These are phyloP conservation scores for Kuraishia floccosa DNA, from an alignment of 805 yeast genomes.

Conservation along the genomic window DNA sequence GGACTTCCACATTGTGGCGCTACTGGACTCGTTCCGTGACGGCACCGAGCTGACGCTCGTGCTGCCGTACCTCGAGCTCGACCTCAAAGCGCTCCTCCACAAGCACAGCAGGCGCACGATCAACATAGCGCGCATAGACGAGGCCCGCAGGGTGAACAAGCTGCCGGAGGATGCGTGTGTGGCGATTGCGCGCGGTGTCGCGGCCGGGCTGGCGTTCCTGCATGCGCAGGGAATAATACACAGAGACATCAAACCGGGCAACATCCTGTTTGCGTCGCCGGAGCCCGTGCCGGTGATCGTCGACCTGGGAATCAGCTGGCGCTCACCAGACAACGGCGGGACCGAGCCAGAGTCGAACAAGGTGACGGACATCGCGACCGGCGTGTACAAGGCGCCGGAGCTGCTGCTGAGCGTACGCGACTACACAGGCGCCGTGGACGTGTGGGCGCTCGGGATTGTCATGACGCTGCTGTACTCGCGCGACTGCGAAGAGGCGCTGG, in stretches of 20 bases:
- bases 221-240: conserved; percentile 60
- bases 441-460: conserved; percentile 65
- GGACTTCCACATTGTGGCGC: conserved; percentile 6
- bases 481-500: conserved; percentile 24
- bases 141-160: conserved; percentile 5
- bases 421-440: conserved; percentile 48
- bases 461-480: conserved; percentile 37
- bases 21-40: conserved; percentile 14
- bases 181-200: conserved; percentile 16
- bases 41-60: conserved; percentile 26
- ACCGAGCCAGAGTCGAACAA: conserved; percentile 33
- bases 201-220: conserved; percentile 43
- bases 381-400: conserved; percentile 67
- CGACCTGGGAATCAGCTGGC: conserved; percentile 28
- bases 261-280: conserved; percentile 22
- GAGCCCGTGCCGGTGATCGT: conserved; percentile 21
- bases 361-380: conserved; percentile 54
- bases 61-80: conserved; percentile 25
- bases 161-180: conserved; percentile 4
- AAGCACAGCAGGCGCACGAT: conserved; percentile 14
- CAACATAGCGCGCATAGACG: conserved; percentile 8
- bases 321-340: conserved; percentile 52
- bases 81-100: conserved; percentile 22
- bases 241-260: conserved; percentile 75
- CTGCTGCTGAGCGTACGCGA: conserved; percentile 45